These are phyloP conservation scores for Jaapia argillacea DNA, from an alignment of 768 basidiomycete species.

Conservation along the genomic window DNA sequence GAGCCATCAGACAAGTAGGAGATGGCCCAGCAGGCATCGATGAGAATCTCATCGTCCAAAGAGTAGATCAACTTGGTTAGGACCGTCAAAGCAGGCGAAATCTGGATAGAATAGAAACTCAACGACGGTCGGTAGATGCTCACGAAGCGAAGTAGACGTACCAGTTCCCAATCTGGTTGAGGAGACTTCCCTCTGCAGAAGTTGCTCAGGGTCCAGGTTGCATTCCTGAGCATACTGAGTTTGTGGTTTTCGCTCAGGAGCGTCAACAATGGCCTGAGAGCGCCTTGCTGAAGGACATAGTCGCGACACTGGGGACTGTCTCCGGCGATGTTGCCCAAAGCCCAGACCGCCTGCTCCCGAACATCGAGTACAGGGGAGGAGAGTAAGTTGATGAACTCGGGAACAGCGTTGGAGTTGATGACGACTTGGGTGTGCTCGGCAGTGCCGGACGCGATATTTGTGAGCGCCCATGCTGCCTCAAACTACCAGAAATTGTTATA, in stretches of 20 bases:
- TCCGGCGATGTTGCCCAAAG: slow-evolving; percentile 97
- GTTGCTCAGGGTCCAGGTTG: slow-evolving; percentile 99
- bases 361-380: slow-evolving; percentile 95
- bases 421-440: slow-evolving; percentile 98
- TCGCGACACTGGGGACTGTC: slow-evolving; percentile 97
- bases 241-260: slow-evolving; percentile 96
- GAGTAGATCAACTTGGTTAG: slow-evolving; percentile 98
- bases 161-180: slow-evolving; percentile 96
- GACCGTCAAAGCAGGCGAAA: slow-evolving; percentile 93
- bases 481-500: slow-evolving; percentile 40
- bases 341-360: slow-evolving; percentile 99
- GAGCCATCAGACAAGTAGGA: slow-evolving; percentile 98
- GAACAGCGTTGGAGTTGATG: slow-evolving; percentile 89
- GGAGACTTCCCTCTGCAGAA: slow-evolving; percentile 98
- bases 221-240: slow-evolving; percentile 95
- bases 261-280: slow-evolving; percentile 83
- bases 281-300: slow-evolving; percentile 90
- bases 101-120: too few species aligned
- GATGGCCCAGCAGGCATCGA: slow-evolving; percentile 99
- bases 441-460: slow-evolving; percentile 96
- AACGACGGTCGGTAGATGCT: slow-evolving; percentile 12
- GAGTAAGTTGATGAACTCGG: slow-evolving; percentile 93
- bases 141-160: slow-evolving; percentile 26
- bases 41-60: slow-evolving; percentile 96
- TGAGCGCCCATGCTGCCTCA: slow-evolving; percentile 96